These are phyloP conservation scores for Neonectria coccinea DNA, from an alignment of 2,329 filamentous ascomycete genomes.

Conservation along the genomic window DNA sequence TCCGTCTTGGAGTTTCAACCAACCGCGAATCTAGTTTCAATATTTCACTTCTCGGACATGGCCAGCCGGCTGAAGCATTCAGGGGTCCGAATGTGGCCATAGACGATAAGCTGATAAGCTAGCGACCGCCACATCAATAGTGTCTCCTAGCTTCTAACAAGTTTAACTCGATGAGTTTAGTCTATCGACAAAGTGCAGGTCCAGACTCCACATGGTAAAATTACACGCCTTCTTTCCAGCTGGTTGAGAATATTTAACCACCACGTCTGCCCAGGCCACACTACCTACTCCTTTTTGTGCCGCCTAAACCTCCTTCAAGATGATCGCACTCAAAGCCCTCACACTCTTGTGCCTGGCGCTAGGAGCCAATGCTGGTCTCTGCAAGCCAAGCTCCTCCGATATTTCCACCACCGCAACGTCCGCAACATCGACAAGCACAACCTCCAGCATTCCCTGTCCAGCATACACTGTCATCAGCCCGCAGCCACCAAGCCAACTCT, in stretches of 20 bases:
- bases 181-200: not conserved
- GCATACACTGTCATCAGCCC: constrained; percentile 4
- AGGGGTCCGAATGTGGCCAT: not conserved
- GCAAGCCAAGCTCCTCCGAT: not conserved
- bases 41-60: too few relatives aligned
- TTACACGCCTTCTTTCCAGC: not conserved
- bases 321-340: not conserved
- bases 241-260: not conserved
- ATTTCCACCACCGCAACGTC: not conserved
- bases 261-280: not conserved
- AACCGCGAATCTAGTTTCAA: too few relatives aligned
- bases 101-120: not conserved
- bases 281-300: not conserved
- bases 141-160: not conserved
- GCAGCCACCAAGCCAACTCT: not conserved
- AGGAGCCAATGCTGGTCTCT: not conserved
- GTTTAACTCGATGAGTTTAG: not conserved
- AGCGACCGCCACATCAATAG: not conserved
- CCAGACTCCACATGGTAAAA: not conserved
- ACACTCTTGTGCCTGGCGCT: not conserved
- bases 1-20: too few relatives aligned
- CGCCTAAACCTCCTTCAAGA: not conserved
- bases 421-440: not conserved
- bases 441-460: not conserved
- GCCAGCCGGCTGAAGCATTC: too few relatives aligned